A percentile compares a stretch with the other conserved stretches of the same genome.
Conservation (phyloP, 768 basidiomycete species). For the Strobilomyces dryophilus region DNA sequence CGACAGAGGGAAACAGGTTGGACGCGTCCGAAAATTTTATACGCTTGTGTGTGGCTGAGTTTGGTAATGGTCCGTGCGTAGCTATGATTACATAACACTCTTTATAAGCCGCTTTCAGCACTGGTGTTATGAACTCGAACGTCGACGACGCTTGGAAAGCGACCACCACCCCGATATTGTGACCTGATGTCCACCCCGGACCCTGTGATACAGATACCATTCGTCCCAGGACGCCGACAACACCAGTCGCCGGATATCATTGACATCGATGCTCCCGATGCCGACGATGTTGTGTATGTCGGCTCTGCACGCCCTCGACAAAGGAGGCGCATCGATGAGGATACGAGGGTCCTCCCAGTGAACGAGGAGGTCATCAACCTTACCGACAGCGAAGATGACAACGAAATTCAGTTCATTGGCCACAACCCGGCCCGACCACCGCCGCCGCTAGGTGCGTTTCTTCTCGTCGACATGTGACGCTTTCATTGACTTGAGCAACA, state of each 20-base stretch:
- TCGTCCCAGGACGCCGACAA: constrained; percentile 10
- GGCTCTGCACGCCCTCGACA: constrained; percentile 22
- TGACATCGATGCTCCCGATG: constrained; percentile 41
- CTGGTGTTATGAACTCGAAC: constrained; percentile 10
- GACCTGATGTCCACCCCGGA: constrained; percentile 21
- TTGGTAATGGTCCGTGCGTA: constrained; percentile 31
- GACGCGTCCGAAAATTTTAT: constrained; percentile 27
- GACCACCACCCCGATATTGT: neutral
- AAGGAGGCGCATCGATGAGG: constrained; percentile 25
- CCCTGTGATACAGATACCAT: constrained; percentile 1
- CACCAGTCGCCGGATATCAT: constrained; percentile 34
- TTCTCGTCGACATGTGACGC: neutral
- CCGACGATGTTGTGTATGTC: constrained; percentile 29
- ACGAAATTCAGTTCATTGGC: constrained; percentile 27
- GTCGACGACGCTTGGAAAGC: constrained; percentile 15
- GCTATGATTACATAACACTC: constrained; percentile 19
- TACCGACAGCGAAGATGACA: constrained; percentile 40
- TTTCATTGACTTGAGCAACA: constrained; percentile 1
- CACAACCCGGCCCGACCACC: constrained; percentile 17
- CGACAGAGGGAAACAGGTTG: neutral
- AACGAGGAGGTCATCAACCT: constrained; percentile 31
- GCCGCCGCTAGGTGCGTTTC: constrained; percentile 16
- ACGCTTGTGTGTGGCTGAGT: constrained; percentile 22
- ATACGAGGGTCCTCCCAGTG: constrained; percentile 17
- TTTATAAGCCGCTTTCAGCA: constrained; percentile 10